A percentile compares a stretch with the other conserved stretches of the same genome.
Conservation (phyloP, 2,329 filamentous ascomycete species). For the Aureobasidium melanogenum region DNA sequence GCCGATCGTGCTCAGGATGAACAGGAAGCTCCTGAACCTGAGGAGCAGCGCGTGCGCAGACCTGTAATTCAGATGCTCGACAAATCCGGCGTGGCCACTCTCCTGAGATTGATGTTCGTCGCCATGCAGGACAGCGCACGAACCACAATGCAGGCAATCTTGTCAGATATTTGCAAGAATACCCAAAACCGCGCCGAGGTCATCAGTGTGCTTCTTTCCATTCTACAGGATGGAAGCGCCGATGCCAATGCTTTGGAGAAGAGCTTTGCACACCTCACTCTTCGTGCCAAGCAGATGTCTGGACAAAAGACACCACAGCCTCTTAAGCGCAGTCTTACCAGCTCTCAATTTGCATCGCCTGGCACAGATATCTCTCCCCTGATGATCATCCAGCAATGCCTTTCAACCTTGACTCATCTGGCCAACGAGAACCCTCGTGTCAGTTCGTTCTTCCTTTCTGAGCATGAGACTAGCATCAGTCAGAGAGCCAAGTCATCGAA, state of each 20-base stretch:
- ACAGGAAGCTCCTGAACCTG: slow-evolving; percentile 3
- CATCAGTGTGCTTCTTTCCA: slow-evolving; percentile 82
- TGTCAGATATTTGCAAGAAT: slow-evolving; percentile 89
- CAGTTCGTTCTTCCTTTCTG: slow-evolving; percentile 83
- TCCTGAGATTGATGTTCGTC: slow-evolving; percentile 97
- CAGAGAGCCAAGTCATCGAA: slow-evolving; percentile 58
- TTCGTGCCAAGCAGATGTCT: slow-evolving; percentile 67
- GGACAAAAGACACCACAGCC: slow-evolving; percentile 75
- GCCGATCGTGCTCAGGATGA: slow-evolving; percentile 15
- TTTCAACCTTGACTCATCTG: slow-evolving; percentile 75
- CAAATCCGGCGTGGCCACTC: slow-evolving; percentile 88
- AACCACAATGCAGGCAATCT: slow-evolving; percentile 72
- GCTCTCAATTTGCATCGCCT: slow-evolving; percentile 36
- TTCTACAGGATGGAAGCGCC: slow-evolving; percentile 88
- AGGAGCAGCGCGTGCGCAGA: slow-evolving; percentile 35
- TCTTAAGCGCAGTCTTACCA: slow-evolving; percentile 65
- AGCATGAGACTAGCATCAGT: slow-evolving; percentile 65
- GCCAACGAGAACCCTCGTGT: slow-evolving; percentile 80
- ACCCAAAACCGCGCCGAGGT: slow-evolving; percentile 93
- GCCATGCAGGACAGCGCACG: slow-evolving; percentile 82
- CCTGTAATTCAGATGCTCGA: slow-evolving; percentile 94
- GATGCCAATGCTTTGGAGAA: slow-evolving; percentile 91
- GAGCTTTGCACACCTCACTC: slow-evolving; percentile 86
- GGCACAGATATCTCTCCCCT: slow-evolving; percentile 85
- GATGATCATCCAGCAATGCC: slow-evolving; percentile 90